Conservation (phyloP, 768 basidiomycete species). For the Clitopilus hobsonii region DNA sequence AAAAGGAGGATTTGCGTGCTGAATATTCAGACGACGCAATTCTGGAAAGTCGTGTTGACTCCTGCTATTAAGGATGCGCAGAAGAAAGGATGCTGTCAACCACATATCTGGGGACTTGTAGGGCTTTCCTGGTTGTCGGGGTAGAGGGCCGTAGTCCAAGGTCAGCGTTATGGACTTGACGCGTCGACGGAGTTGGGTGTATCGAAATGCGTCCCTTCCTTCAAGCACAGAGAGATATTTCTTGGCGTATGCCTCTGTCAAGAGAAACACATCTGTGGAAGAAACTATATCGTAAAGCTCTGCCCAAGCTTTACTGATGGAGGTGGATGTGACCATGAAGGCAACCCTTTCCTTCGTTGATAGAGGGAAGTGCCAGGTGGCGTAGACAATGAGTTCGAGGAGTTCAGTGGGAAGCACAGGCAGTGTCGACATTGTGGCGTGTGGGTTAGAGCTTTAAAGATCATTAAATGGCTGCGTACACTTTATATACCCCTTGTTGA, state of each 20-base stretch:
- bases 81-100: constrained; percentile 7
- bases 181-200: background rate
- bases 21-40: constrained; percentile 5
- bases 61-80: constrained; percentile 5
- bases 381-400: constrained; percentile 9
- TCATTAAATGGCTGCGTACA: no score
- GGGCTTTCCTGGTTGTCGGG: background rate
- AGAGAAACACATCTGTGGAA: constrained; percentile 14
- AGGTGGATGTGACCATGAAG: constrained; percentile 13
- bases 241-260: constrained; percentile 11
- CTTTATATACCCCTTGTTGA: no score
- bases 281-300: constrained; percentile 9
- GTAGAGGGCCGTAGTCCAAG: constrained; percentile 5
- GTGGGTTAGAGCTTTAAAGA: background rate
- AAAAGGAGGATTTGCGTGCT: constrained; percentile 4
- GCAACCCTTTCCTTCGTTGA: constrained; percentile 11
- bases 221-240: constrained; percentile 5
- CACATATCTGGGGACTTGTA: constrained; percentile 3
- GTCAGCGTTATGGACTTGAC: constrained; percentile 7
- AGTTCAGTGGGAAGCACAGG: constrained; percentile 15
- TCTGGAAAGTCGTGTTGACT: constrained; percentile 1
- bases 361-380: constrained; percentile 12
- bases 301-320: constrained; percentile 17
- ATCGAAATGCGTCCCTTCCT: constrained; percentile 1
- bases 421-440: background rate